A percentile compares a stretch with the other conserved stretches of the same genome.
Evolutionary conservation across 768 basidiomycete species (phyloP).

Genomic region (Boletus sp.): DNA sequence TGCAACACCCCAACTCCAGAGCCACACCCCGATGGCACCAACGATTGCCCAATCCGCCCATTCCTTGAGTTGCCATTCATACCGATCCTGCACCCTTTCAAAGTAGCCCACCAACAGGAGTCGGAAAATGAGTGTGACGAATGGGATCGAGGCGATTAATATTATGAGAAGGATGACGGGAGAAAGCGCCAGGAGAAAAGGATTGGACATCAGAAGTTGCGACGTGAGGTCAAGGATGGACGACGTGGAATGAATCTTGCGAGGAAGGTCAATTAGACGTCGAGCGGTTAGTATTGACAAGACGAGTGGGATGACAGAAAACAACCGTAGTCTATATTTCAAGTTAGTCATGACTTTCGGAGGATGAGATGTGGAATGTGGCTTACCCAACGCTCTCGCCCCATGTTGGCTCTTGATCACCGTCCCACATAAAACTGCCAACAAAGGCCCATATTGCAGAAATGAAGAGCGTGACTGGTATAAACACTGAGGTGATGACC

Average conservation of each 20-base stretch:
- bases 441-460: constrained; percentile 80
- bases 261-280: constrained; percentile 67
- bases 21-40: constrained; percentile 50
- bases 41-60: constrained; percentile 77
- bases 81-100: constrained; percentile 41
- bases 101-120: constrained; percentile 67
- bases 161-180: constrained; percentile 65
- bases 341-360: constrained; percentile 7
- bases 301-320: constrained; percentile 69
- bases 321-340: constrained; percentile 46
- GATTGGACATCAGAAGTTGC: constrained; percentile 64
- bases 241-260: constrained; percentile 65
- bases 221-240: constrained; percentile 58
- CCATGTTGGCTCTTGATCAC: constrained; percentile 63
- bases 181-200: constrained; percentile 71
- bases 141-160: constrained; percentile 73
- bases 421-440: constrained; percentile 68
- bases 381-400: constrained; percentile 77
- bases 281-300: constrained; percentile 70
- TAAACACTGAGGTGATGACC: constrained; percentile 69
- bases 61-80: constrained; percentile 50
- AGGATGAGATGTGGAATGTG: neutral
- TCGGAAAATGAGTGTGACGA: constrained; percentile 74
- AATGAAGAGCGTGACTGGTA: constrained; percentile 69
- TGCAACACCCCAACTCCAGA: constrained; percentile 78